A percentile compares a stretch with the other conserved stretches of the same genome.
Evolutionary conservation across 768 basidiomycete species (phyloP).

Genomic region (Mycena rebaudengoi): DNA sequence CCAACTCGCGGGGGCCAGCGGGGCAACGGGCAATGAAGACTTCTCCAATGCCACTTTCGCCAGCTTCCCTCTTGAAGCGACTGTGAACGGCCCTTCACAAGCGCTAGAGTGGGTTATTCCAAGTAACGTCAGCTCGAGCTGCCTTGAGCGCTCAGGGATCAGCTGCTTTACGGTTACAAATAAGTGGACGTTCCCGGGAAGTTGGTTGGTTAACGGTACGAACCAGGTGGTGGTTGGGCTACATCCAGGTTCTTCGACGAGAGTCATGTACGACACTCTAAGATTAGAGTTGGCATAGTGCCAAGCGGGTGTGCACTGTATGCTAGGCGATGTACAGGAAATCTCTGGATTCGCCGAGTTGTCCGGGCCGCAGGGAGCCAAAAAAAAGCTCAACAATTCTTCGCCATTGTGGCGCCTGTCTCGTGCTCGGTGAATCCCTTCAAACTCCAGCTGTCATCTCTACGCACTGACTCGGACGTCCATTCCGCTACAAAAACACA

Average conservation of each 20-base stretch:
- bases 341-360: too few relatives aligned
- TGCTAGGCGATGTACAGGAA: too few relatives aligned
- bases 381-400: neutral
- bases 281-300: constrained; percentile 18
- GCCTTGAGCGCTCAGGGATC: constrained; percentile 20
- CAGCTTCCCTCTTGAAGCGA: constrained; percentile 14
- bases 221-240: constrained; percentile 15
- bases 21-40: constrained; percentile 15
- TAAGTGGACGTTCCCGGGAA: constrained; percentile 11
- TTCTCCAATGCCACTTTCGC: constrained; percentile 12
- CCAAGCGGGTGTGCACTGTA: too few relatives aligned
- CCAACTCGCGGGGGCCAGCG: constrained; percentile 14
- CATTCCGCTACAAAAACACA: too few relatives aligned
- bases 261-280: constrained; percentile 18
- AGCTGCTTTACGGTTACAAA: constrained; percentile 19
- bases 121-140: constrained; percentile 18
- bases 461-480: too few relatives aligned
- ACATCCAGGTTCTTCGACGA: constrained; percentile 6
- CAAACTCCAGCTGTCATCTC: too few relatives aligned
- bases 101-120: constrained; percentile 13
- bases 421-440: too few relatives aligned
- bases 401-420: neutral
- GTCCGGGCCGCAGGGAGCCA: neutral
- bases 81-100: neutral
- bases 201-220: constrained; percentile 17